A percentile compares a stretch with the other conserved stretches of the same genome.
These are phyloP conservation scores for Elongisporangium prolatum DNA, from an alignment of 352 stramenopile genomes.

Conservation along the genomic window DNA sequence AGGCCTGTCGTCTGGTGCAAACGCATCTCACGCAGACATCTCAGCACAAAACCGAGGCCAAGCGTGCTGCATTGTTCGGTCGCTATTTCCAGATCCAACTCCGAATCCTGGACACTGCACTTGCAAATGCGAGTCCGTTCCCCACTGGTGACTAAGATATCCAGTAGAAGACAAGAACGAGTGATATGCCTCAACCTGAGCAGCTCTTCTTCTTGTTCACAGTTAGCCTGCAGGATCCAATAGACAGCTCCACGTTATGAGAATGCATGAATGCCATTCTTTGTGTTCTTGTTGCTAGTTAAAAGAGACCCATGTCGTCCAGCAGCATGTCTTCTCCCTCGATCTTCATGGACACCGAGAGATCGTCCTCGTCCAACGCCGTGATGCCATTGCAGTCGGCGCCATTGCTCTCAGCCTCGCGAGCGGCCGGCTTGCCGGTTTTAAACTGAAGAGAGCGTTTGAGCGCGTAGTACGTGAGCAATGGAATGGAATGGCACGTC, in stretches of 20 bases:
- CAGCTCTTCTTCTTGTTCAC: no score
- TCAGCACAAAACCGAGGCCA: not conserved
- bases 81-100: conserved; percentile 13
- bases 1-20: conserved; percentile 5
- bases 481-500: conserved; percentile 69
- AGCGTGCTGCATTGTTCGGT: not conserved
- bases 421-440: conserved; percentile 20
- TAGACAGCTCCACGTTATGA: no score
- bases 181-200: no score
- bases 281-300: no score
- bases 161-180: not conserved
- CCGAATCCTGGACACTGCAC: conserved; percentile 9
- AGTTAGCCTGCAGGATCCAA: no score
- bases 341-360: conserved; percentile 77
- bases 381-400: conserved; percentile 77
- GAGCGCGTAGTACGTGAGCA: conserved; percentile 75
- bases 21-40: not conserved
- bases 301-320: conserved; percentile 86
- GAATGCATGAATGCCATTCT: no score
- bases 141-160: not conserved
- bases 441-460: conserved; percentile 49
- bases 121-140: conserved; percentile 8
- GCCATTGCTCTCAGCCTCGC: conserved; percentile 17
- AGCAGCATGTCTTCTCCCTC: conserved; percentile 80
- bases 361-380: conserved; percentile 54